Evolutionary conservation across 2,329 filamentous ascomycete species (phyloP).

Genomic region (Penicillium griseofulvum): DNA sequence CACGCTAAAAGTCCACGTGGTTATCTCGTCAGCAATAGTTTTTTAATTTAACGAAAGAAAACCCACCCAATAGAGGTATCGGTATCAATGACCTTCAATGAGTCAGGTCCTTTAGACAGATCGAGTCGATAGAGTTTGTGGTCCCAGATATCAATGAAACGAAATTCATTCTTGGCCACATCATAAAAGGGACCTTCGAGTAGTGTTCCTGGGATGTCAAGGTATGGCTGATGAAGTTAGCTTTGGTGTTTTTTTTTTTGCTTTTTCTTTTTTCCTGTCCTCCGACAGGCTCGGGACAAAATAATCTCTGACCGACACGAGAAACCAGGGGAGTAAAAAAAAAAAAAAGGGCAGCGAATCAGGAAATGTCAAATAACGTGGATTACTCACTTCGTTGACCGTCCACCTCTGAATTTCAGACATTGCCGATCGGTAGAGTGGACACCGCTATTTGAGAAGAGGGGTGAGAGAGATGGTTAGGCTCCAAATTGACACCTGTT

Average conservation of each 20-base stretch:
- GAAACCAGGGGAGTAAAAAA: conserved; percentile 1
- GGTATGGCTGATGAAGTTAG: conserved; percentile 35
- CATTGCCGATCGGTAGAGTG: conserved; percentile 28
- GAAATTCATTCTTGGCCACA: conserved; percentile 40
- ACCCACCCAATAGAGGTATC: conserved; percentile 54
- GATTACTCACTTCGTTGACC: conserved; percentile 43
- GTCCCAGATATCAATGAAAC: conserved; percentile 69
- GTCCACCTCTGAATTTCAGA: conserved; percentile 45
- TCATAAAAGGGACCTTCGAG: conserved; percentile 44
- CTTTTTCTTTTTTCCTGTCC: neutral
- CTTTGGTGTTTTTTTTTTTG: conserved; percentile 9
- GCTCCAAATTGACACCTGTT: neutral
- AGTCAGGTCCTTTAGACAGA: conserved; percentile 60
- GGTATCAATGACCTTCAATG: conserved; percentile 58
- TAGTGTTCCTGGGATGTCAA: conserved; percentile 39
- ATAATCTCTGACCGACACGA: conserved; percentile 19
- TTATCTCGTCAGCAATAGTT: conserved; percentile 30
- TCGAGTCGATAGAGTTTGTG: conserved; percentile 71
- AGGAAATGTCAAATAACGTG: conserved; percentile 7
- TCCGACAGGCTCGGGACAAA: neutral
- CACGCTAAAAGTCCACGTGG: conserved; percentile 47
- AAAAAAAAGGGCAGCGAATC: conserved; percentile 3
- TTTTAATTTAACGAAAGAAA: neutral
- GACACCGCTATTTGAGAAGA: conserved; percentile 20
- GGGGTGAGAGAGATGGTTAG: conserved; percentile 5